Evolutionary conservation across 2,329 filamentous ascomycete genomes (phyloP).

Genomic region (Tolypocladium inflatum): DNA sequence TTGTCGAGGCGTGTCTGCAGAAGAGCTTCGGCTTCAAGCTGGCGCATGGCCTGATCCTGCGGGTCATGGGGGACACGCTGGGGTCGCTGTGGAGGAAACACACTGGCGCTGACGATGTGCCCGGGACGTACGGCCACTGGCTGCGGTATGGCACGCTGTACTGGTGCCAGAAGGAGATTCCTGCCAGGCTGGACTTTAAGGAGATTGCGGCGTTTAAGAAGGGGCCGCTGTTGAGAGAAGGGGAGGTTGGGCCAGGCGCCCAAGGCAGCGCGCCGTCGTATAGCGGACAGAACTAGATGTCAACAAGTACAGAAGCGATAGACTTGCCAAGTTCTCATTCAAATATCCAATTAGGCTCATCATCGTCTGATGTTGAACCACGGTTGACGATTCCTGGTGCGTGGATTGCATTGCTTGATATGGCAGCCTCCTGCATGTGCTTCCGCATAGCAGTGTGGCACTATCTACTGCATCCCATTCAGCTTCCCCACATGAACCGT

Average conservation of each 20-base stretch:
- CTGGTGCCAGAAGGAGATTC: slow-evolving; percentile 34
- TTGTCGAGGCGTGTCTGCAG: slow-evolving; percentile 40
- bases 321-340: not conserved
- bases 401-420: not conserved
- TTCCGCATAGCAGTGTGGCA: no score
- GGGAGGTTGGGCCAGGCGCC: not conserved
- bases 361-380: not conserved
- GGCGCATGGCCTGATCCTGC: slow-evolving; percentile 42
- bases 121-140: slow-evolving; percentile 46
- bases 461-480: not conserved
- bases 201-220: slow-evolving; percentile 26
- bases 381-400: not conserved
- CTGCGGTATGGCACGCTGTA: slow-evolving; percentile 37
- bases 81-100: slow-evolving; percentile 43
- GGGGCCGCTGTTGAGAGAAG: slow-evolving; percentile 15
- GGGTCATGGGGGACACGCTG: slow-evolving; percentile 38
- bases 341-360: not conserved
- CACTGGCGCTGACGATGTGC: slow-evolving; percentile 35
- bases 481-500: not conserved
- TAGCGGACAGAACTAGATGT: not conserved
- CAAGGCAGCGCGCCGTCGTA: not conserved
- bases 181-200: slow-evolving; percentile 21
- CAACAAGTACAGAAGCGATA: not conserved
- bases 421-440: no score
- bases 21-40: slow-evolving; percentile 46